phyloP scores from a whole-genome alignment of 2,329 filamentous ascomycete species.

The Exophiala xenobiotica region DNA sequence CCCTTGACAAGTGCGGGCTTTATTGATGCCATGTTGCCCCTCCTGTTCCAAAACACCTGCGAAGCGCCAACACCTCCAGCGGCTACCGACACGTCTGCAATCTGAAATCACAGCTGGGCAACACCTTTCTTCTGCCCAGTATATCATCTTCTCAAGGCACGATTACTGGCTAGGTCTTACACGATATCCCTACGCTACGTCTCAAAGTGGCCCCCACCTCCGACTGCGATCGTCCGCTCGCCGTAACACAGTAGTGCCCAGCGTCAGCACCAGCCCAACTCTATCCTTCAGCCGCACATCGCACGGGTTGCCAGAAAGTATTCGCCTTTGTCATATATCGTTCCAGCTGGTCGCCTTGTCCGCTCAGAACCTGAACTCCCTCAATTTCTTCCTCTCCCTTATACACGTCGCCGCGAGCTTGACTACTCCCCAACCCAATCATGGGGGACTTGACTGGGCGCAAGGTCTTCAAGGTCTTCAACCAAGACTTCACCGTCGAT shows the following conservation, averaged over 20 bases:
- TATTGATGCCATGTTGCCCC: background rate
- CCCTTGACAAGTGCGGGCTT: too few relatives aligned
- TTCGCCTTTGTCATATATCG: constrained; percentile 5
- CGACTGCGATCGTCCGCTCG: constrained; percentile 13
- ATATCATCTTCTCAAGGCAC: background rate
- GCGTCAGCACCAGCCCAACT: constrained; percentile 27
- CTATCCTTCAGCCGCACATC: constrained; percentile 25
- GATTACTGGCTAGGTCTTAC: constrained; percentile 26
- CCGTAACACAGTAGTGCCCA: constrained; percentile 12
- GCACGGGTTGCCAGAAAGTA: constrained; percentile 3
- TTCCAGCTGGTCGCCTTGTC: constrained; percentile 3
- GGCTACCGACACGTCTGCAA: background rate
- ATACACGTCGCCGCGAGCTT: background rate
- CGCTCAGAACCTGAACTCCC: constrained; percentile 8
- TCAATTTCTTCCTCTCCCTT: background rate
- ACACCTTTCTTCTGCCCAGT: too few relatives aligned
- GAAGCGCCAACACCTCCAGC: background rate
- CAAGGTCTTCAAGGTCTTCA: constrained; percentile 99
- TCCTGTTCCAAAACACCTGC: background rate
- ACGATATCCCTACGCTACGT: constrained; percentile 6
- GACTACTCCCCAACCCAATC: constrained; percentile 22
- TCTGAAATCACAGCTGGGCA: too few relatives aligned
- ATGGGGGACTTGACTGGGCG: constrained; percentile 67
- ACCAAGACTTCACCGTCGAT: constrained; percentile 98
- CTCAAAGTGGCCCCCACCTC: constrained; percentile 21